A percentile compares a stretch with the other conserved stretches of the same genome.
phyloP scores from a whole-genome alignment of 1,139 yeast species.

The Arxiozyma bovina region DNA sequence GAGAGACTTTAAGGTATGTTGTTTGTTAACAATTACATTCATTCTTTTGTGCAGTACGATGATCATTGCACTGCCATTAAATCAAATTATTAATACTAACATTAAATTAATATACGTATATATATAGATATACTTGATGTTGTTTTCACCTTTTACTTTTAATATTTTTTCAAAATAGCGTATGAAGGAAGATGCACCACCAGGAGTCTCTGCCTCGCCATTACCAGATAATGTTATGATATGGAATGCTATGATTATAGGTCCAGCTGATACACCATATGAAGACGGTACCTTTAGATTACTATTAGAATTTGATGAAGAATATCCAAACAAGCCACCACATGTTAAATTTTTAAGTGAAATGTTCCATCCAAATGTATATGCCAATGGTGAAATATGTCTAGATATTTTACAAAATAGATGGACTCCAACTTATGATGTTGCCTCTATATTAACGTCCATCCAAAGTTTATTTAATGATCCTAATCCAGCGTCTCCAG shows the following conservation, averaged over 20 bases:
- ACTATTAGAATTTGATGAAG: slow-evolving; percentile 85
- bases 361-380: slow-evolving; percentile 97
- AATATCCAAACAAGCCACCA: slow-evolving; percentile 96
- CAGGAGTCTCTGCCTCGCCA: slow-evolving; percentile 96
- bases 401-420: slow-evolving; percentile 91
- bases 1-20: slow-evolving; percentile 87
- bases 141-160: slow-evolving; percentile 1
- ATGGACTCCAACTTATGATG: slow-evolving; percentile 99
- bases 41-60: not conserved
- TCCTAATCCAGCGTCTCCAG: slow-evolving; percentile 94
- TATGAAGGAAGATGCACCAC: slow-evolving; percentile 97
- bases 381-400: slow-evolving; percentile 91
- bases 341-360: slow-evolving; percentile 80
- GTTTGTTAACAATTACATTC: not conserved
- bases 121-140: not conserved
- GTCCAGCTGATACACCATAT: slow-evolving; percentile 95
- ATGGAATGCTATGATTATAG: slow-evolving; percentile 97
- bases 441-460: slow-evolving; percentile 89
- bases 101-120: not conserved
- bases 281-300: slow-evolving; percentile 96
- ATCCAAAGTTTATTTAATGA: slow-evolving; percentile 78
- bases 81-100: not conserved
- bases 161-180: slow-evolving; percentile 38
- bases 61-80: not conserved
- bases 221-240: slow-evolving; percentile 94